Base-by-base conservation (phyloP, 2,329 filamentous ascomycete genomes). In the Trichophyton simii region DNA sequence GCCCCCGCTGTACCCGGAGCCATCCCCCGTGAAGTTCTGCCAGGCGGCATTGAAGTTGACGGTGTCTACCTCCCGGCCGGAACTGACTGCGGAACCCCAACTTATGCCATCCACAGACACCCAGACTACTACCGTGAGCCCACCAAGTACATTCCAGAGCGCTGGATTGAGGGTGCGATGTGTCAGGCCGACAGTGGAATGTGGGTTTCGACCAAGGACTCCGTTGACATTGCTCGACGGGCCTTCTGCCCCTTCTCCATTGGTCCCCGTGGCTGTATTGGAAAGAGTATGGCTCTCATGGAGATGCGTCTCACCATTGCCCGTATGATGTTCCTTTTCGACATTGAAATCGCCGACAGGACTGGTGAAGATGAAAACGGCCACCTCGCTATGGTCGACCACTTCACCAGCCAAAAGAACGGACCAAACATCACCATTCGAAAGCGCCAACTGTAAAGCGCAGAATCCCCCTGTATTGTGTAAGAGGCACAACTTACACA, bases 171-270 rank as follows among this genome's bases (percentile, higher is more conserved):
- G n/a, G 65, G 64, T 13, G 58, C 65, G 60, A 62, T 62, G 57
- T 63, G 61, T 52, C 58, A 62, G 46, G 57, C 57, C 31, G 63
- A 64, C 22, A 61, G 58, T 25, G 41, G 61, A 25, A 60, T 65
- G n/a, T 62, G 60, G 48, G 60, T 72, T 7, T 63, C 62, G 1
- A 60, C 64, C 20, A 62, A 63, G 38, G 60, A 64, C 13, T 38
- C 48, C 15, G 75, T 83, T 0, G 75, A 78, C 1, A 68, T 77
- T 3, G 86, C 87, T 11, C 62, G 65, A 18, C 54, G 52, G 11
- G 65, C 65, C 15, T 66, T 65, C 59, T 65, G 64, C 25, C 58
- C 65, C 5, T 78, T 78, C 60, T 73, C 71, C 46, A 72, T 77
- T 50, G 76, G 76, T 0, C 73, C 73, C 1, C 70, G 75, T 1